A percentile compares a stretch with the other conserved stretches of the same genome.
These are phyloP conservation scores for Boehmeria nivea DNA, from an alignment of 306 rosid species.

Conservation along the genomic window DNA sequence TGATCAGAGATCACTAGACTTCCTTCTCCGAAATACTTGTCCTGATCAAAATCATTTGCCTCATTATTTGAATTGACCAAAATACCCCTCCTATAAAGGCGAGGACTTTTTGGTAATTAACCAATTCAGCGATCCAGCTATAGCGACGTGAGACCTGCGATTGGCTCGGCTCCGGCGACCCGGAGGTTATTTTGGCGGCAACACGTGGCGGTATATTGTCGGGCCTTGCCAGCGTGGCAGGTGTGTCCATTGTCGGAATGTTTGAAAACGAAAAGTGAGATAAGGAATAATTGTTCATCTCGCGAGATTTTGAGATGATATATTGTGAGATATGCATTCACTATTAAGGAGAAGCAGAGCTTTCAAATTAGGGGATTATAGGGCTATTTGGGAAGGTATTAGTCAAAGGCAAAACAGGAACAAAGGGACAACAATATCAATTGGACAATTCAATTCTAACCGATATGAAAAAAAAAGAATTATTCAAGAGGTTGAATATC, in stretches of 20 bases:
- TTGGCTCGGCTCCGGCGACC: slow-evolving; percentile 4
- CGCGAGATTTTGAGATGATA: slow-evolving; percentile 12
- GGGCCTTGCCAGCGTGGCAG: slow-evolving; percentile 27
- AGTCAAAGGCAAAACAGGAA: slow-evolving; percentile 18
- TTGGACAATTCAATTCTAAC: not conserved
- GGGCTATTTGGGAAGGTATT: slow-evolving; percentile 4
- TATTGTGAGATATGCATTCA: not conserved
- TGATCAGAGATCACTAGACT: slow-evolving; percentile 14
- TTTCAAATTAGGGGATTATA: slow-evolving; percentile 23
- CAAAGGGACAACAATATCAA: not conserved
- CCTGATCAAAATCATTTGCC: slow-evolving; percentile 43
- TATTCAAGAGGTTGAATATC: not conserved
- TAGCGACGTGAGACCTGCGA: slow-evolving; percentile 5
- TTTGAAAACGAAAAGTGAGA: slow-evolving; percentile 10
- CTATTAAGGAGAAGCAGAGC: slow-evolving; percentile 12
- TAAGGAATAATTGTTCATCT: not conserved
- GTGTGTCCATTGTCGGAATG: slow-evolving; percentile 13
- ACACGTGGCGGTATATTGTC: slow-evolving; percentile 15
- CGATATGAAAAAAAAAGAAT: not conserved
- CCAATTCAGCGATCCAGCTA: slow-evolving; percentile 11
- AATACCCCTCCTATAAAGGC: slow-evolving; percentile 12
- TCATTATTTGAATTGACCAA: slow-evolving; percentile 26
- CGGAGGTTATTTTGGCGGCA: slow-evolving; percentile 25
- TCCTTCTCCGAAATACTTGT: slow-evolving; percentile 69
- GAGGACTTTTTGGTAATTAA: slow-evolving; percentile 16